Conservation (phyloP, 257 asterid genomes). For the Penstemon eatonii region DNA sequence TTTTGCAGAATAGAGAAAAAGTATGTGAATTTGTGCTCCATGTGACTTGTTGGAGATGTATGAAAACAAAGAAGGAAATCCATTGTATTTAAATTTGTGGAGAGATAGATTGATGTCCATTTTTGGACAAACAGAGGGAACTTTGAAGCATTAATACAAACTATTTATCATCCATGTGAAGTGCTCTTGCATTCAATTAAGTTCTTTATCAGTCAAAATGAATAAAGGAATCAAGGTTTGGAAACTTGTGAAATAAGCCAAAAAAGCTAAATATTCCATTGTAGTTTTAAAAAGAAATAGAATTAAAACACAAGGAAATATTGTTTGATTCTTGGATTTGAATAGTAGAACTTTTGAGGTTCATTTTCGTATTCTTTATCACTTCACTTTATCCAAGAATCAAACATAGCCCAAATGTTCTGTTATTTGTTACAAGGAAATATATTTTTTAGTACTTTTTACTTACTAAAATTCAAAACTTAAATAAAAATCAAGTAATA, state of each 20-base stretch:
- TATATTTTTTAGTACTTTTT: too few relatives aligned
- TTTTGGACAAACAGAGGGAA: constrained; percentile 45
- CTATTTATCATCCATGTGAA: constrained; percentile 41
- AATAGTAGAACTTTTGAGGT: too few relatives aligned
- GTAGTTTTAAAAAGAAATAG: constrained; percentile 10
- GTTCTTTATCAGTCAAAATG: constrained; percentile 29
- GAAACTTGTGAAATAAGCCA: constrained; percentile 33
- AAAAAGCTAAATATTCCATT: constrained; percentile 39
- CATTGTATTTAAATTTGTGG: constrained; percentile 9
- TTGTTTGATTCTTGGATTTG: too few relatives aligned
- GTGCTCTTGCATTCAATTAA: constrained; percentile 27
- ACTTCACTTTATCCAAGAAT: too few relatives aligned
- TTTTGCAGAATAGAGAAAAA: constrained; percentile 26
- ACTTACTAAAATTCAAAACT: too few relatives aligned
- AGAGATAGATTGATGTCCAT: constrained; percentile 30
- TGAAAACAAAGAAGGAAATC: constrained; percentile 24
- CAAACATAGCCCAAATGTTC: too few relatives aligned
- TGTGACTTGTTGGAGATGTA: constrained; percentile 32
- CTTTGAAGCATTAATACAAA: constrained; percentile 25
- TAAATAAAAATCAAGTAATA: too few relatives aligned
- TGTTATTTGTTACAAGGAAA: too few relatives aligned
- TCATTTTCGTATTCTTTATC: too few relatives aligned
- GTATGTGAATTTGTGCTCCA: constrained; percentile 34
- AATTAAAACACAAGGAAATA: neutral
- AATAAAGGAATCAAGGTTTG: constrained; percentile 32